Conservation (phyloP, 805 yeast species). For the Metschnikowia lachancei region DNA sequence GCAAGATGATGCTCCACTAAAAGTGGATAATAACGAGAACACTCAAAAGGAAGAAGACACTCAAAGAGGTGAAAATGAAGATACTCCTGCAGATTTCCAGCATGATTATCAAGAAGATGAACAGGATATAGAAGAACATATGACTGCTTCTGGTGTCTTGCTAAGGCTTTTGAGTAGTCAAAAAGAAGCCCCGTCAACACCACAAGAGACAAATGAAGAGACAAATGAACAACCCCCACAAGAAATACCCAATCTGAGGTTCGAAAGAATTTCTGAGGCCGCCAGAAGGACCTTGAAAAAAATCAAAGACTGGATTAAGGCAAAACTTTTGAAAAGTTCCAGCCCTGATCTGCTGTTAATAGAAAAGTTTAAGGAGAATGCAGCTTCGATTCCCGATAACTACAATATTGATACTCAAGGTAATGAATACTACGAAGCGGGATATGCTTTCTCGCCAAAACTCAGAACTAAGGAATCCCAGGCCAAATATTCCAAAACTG, state of each 20-base stretch:
- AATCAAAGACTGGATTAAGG: constrained; percentile 1
- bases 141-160: constrained; percentile 6
- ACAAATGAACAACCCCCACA: not conserved
- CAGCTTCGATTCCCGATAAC: not conserved
- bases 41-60: not conserved
- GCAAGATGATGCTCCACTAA: too few relatives aligned
- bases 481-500: not conserved
- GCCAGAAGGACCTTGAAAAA: not conserved
- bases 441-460: constrained; percentile 1
- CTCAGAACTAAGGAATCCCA: not conserved
- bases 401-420: not conserved
- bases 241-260: not conserved
- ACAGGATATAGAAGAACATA: not conserved
- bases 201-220: not conserved
- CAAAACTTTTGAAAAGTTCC: not conserved
- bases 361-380: not conserved
- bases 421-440: constrained; percentile 1
- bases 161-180: not conserved
- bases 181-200: not conserved
- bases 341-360: not conserved
- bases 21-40: not conserved
- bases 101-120: too few relatives aligned
- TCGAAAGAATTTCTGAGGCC: not conserved
- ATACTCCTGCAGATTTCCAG: too few relatives aligned
- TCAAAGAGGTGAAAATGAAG: not conserved